phyloP scores from a whole-genome alignment of 2,329 filamentous ascomycete species.

The Claviceps digitariae region DNA sequence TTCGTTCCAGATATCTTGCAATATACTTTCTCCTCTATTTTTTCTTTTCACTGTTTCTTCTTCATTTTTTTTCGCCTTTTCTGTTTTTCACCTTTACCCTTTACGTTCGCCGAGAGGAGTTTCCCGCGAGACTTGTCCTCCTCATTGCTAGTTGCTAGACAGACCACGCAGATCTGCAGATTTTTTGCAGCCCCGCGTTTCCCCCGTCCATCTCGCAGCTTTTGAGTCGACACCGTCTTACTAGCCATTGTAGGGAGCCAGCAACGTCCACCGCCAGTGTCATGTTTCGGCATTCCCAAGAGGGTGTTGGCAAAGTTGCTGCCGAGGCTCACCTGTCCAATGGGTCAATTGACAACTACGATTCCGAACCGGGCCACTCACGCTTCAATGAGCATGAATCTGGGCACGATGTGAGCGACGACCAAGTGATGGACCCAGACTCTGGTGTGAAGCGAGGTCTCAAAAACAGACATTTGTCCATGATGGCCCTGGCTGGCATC shows the following conservation, averaged over 20 bases:
- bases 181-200: no score
- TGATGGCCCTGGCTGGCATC: slow-evolving; percentile 51
- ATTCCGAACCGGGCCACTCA: slow-evolving; percentile 5
- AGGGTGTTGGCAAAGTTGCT: not conserved
- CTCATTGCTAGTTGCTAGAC: no score
- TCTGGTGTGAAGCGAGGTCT: slow-evolving; percentile 55
- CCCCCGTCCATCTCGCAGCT: no score
- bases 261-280: slow-evolving; percentile 1
- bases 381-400: slow-evolving; percentile 9
- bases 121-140: no score
- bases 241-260: no score
- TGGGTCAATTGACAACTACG: slow-evolving; percentile 9
- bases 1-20: not conserved
- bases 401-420: slow-evolving; percentile 15
- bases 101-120: not conserved
- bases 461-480: slow-evolving; percentile 53
- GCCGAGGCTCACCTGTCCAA: slow-evolving; percentile 5
- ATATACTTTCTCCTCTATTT: no score
- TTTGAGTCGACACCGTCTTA: no score
- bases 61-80: no score
- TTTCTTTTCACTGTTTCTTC: not conserved
- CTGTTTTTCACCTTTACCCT: no score
- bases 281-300: slow-evolving; percentile 1
- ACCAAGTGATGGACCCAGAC: slow-evolving; percentile 40
- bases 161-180: no score